phyloP scores from a whole-genome alignment of 202 grass and related monocot species.

The Setaria viridis region DNA sequence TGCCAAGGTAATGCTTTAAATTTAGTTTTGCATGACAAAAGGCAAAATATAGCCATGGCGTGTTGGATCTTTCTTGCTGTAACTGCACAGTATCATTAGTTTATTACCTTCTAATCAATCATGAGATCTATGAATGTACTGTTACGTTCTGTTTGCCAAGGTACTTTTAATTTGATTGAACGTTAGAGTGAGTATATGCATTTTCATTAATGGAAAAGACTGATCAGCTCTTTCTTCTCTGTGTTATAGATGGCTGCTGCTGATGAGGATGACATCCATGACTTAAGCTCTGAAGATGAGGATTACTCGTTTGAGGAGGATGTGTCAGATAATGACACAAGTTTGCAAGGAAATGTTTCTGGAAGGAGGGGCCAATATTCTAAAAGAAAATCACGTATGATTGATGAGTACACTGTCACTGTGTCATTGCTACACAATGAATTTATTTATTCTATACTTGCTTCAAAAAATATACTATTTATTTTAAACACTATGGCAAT shows the following conservation, averaged over 20 bases:
- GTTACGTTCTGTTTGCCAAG: not conserved
- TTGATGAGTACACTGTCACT: slow-evolving; percentile 5
- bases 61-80: slow-evolving; percentile 30
- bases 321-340: slow-evolving; percentile 77
- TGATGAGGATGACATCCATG: slow-evolving; percentile 87
- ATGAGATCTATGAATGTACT: slow-evolving; percentile 26
- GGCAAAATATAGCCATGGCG: not conserved
- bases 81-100: not conserved
- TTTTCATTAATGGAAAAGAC: slow-evolving; percentile 24
- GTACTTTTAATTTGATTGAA: slow-evolving; percentile 9
- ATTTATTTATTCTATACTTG: not conserved
- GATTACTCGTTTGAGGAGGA: slow-evolving; percentile 92
- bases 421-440: slow-evolving; percentile 16
- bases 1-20: not conserved
- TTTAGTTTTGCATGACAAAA: slow-evolving; percentile 6
- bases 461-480: slow-evolving; percentile 16
- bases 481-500: slow-evolving; percentile 36
- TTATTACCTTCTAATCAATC: not conserved
- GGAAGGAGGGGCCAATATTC: slow-evolving; percentile 73
- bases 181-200: not conserved
- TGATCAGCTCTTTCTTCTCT: slow-evolving; percentile 29
- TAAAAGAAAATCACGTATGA: slow-evolving; percentile 86
- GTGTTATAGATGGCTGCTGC: slow-evolving; percentile 77
- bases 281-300: slow-evolving; percentile 89
- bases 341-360: slow-evolving; percentile 58